Conservation (phyloP, 768 basidiomycete species). For the Lactarius sp. region DNA sequence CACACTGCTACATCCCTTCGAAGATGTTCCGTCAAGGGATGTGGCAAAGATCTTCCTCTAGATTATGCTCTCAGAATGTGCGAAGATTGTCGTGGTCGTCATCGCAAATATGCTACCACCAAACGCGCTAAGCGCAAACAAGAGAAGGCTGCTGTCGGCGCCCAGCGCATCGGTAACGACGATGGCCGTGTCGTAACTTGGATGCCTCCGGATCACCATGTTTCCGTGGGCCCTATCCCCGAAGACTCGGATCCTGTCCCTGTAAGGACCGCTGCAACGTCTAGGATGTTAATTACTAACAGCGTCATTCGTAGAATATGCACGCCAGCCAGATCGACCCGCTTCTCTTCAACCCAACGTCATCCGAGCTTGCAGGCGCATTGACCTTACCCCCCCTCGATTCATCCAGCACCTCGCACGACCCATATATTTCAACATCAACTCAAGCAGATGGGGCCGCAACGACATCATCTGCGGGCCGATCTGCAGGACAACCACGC, state of each 20-base stretch:
- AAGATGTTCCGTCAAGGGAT: conserved; percentile 44
- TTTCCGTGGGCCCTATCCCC: conserved; percentile 10
- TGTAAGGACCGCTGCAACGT: not conserved
- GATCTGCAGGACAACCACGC: conserved; percentile 30
- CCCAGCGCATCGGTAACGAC: conserved; percentile 14
- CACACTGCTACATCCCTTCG: conserved; percentile 6
- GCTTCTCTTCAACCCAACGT: conserved; percentile 33
- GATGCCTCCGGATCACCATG: conserved; percentile 28
- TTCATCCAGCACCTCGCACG: conserved; percentile 8
- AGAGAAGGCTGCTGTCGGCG: conserved; percentile 41
- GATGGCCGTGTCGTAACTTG: conserved; percentile 28
- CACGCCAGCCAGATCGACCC: conserved; percentile 30
- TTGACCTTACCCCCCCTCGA: conserved; percentile 36
- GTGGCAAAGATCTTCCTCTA: conserved; percentile 33
- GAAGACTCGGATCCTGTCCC: conserved; percentile 16
- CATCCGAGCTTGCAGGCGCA: conserved; percentile 48
- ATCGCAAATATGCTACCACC: conserved; percentile 47
- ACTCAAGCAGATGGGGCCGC: not conserved
- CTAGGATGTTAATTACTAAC: not conserved
- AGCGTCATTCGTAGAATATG: conserved; percentile 11
- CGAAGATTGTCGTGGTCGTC: conserved; percentile 45
- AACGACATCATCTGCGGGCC: not conserved
- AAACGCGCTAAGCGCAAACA: conserved; percentile 47
- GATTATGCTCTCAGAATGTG: conserved; percentile 46
- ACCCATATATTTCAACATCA: conserved; percentile 9